Base-by-base conservation (phyloP, 1,284 basidiomycete genomes). In the Ceratobasidium papillatum region DNA sequence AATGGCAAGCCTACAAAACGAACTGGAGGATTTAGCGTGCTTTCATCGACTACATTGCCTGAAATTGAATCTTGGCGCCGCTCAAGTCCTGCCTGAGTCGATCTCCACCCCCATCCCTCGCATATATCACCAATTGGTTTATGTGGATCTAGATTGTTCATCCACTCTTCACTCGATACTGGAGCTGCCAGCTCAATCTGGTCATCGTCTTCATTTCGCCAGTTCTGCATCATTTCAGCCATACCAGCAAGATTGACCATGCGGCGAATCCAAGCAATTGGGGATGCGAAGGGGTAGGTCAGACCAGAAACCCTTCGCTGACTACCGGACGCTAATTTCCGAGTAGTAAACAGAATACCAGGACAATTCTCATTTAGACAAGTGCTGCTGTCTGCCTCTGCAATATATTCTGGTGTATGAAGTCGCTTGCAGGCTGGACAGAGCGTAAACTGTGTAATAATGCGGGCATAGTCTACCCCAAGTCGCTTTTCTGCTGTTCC, bases 71-170 rank as follows among this genome's bases (percentile, higher is more conserved):
- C 62, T 22, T 25, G 5, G 9, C 2, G 12, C 14, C 63, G 5
- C 25, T 49, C n/a, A 1, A 65, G 63, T 19, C 63, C 63, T 34
- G 43, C 63, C 27, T 32, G 3, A 3, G 27, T 51, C 32, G 63
- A 65, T 32, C 47, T 43, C 63, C 63, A 65, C 19, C 63, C 63
- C 43, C 45, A 65, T 3, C 45, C 63, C 2, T 65, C 45, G 2
- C 8, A 30, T 3, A 65, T 51, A 36, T 65, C 32, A 19, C 63
- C 63, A 1, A 65, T 43, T 14, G 47, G 47, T 22, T 22, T 27
- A n/a, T 69, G 32, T 36, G 30, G 5, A 27, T 62, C 38, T n/a
- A 45, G 2, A 19, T 62, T 41, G 3, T n/a, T 12, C 38, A 62
- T 45, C 61, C 61, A 62, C 2, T 62, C 36, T 14, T 62, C 38